A percentile compares a stretch with the other conserved stretches of the same genome.
These are phyloP conservation scores for Blastobotrys malaysiensis DNA, from an alignment of 1,139 yeast species.

Conservation along the genomic window DNA sequence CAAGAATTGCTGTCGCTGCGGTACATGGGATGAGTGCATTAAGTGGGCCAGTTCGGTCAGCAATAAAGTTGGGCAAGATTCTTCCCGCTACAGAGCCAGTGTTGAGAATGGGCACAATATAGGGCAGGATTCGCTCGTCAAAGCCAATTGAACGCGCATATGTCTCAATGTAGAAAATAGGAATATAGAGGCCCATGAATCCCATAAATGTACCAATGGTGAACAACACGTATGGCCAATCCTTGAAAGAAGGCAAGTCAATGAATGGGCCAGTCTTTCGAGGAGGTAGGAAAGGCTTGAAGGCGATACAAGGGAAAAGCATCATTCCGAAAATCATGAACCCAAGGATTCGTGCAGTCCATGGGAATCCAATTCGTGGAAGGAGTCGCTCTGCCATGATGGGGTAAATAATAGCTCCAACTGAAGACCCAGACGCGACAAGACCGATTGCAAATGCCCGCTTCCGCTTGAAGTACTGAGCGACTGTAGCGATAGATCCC, in stretches of 20 bases:
- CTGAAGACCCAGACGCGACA: constrained; percentile 55
- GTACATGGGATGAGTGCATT: constrained; percentile 37
- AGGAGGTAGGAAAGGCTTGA: constrained; percentile 28
- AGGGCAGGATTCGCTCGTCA: constrained; percentile 31
- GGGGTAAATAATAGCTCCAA: constrained; percentile 36
- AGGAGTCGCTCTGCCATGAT: constrained; percentile 27
- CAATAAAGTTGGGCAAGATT: constrained; percentile 42
- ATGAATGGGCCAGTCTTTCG: constrained; percentile 12
- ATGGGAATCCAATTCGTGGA: constrained; percentile 31
- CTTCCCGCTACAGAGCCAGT: constrained; percentile 48
- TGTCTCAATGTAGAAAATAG: constrained; percentile 37
- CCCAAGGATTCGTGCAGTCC: constrained; percentile 32
- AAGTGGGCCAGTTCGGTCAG: constrained; percentile 39
- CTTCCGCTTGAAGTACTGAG: constrained; percentile 48
- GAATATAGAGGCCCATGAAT: constrained; percentile 36
- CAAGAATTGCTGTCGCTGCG: constrained; percentile 23
- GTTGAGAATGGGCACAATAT: constrained; percentile 43
- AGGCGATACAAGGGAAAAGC: constrained; percentile 20
- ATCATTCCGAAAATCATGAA: constrained; percentile 26
- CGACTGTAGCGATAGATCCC: constrained; percentile 34
- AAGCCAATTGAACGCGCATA: constrained; percentile 34
- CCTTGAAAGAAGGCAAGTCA: constrained; percentile 18
- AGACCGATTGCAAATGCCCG: constrained; percentile 54
- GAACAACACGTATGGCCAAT: constrained; percentile 16
- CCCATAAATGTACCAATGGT: constrained; percentile 24